phyloP scores from a whole-genome alignment of 306 rosid genomes.

The Elaeagnus macrophylla region DNA sequence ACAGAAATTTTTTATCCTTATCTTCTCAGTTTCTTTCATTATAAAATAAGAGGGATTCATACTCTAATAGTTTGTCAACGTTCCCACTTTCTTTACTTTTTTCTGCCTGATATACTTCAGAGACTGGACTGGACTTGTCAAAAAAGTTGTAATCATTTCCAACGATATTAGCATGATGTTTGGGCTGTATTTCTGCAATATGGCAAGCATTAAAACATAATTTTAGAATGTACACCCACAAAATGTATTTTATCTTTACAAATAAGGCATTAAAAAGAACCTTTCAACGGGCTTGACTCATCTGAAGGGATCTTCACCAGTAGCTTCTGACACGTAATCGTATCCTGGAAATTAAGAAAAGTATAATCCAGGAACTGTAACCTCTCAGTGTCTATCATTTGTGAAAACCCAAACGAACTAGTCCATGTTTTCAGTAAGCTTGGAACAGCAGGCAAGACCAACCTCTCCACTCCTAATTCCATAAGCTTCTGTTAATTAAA shows the following conservation, averaged over 20 bases:
- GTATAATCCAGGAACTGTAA: too few relatives aligned
- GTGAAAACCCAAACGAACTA: neutral
- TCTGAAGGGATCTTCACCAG: constrained; percentile 21
- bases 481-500: neutral
- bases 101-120: constrained; percentile 43
- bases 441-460: neutral
- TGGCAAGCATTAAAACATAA: neutral
- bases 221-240: constrained; percentile 4
- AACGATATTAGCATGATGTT: constrained; percentile 11
- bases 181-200: constrained; percentile 30
- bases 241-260: neutral
- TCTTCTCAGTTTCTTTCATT: neutral
- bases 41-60: constrained; percentile 26
- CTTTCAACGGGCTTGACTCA: constrained; percentile 19
- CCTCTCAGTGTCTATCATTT: neutral
- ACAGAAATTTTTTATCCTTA: too few relatives aligned
- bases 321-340: neutral
- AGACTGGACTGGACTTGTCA: constrained; percentile 24
- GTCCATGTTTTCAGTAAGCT: neutral
- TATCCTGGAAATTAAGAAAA: neutral
- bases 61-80: constrained; percentile 31
- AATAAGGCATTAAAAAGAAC: constrained; percentile 18
- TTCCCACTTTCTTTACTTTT: constrained; percentile 22
- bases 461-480: neutral
- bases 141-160: constrained; percentile 7